Evolutionary conservation across 306 rosid genomes (phyloP).

Genomic region (Datisca glomerata): DNA sequence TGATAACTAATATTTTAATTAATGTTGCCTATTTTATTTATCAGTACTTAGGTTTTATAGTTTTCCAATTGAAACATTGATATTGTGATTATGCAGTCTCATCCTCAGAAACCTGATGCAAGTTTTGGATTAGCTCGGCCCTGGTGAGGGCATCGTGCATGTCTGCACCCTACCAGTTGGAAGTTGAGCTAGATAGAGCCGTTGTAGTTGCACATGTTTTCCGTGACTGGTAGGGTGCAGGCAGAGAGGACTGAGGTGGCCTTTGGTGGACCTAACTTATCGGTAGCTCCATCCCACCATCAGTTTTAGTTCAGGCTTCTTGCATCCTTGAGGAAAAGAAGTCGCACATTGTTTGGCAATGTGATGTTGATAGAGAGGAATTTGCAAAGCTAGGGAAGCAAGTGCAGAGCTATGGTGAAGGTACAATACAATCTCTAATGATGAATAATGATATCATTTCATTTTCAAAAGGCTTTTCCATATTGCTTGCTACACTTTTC

Average conservation of each 20-base stretch:
- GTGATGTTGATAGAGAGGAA: constrained; percentile 16
- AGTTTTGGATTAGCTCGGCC: constrained; percentile 98
- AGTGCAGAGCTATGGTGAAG: constrained; percentile 40
- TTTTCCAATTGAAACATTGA: too few relatives aligned
- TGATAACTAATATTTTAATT: too few relatives aligned
- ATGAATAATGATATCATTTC: too few relatives aligned
- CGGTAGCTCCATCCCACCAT: constrained; percentile 29
- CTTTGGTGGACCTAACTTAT: constrained; percentile 25
- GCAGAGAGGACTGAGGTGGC: constrained; percentile 70
- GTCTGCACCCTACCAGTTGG: constrained; percentile 70
- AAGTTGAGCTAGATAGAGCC: constrained; percentile 17
- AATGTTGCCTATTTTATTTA: too few relatives aligned
- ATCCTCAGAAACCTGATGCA: constrained; percentile 74
- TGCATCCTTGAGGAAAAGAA: constrained; percentile 31
- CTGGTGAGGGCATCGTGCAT: constrained; percentile 93
- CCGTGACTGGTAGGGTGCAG: constrained; percentile 68
- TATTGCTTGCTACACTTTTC: too few relatives aligned
- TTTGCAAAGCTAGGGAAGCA: constrained; percentile 17
- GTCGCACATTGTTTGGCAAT: constrained; percentile 17
- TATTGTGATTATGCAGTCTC: constrained; percentile 42
- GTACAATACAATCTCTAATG: constrained; percentile 16
- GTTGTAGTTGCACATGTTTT: constrained; percentile 16
- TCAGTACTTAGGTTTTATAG: background rate
- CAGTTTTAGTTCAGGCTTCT: constrained; percentile 43
- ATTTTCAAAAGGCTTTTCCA: too few relatives aligned